phyloP scores from a whole-genome alignment of 2,329 filamentous ascomycete genomes.

The Fusarium falciforme region DNA sequence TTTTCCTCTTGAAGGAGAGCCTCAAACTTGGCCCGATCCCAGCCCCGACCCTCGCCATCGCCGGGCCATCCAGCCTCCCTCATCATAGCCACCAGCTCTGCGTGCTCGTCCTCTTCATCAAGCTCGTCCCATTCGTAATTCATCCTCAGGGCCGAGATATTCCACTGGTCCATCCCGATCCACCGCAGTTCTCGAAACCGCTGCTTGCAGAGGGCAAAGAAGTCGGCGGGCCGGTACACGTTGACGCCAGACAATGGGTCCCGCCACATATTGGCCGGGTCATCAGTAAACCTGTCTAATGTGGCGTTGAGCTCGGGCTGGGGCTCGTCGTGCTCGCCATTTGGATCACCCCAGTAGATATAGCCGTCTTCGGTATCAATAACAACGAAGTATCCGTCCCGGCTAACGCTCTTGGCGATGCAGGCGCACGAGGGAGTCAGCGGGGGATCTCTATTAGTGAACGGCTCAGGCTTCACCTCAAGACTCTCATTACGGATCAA shows the following conservation, averaged over 20 bases:
- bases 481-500: neutral
- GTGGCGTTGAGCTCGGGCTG: neutral
- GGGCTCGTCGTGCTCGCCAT: neutral
- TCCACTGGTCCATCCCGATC: neutral
- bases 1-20: neutral
- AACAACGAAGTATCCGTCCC: neutral
- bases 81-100: neutral
- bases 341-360: neutral
- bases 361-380: neutral
- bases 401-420: neutral
- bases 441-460: neutral
- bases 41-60: neutral
- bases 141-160: neutral
- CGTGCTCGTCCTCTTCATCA: neutral
- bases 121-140: neutral
- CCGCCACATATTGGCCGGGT: neutral
- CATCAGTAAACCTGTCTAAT: neutral
- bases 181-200: constrained; percentile 1
- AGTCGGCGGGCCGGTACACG: neutral
- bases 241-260: neutral
- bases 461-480: neutral
- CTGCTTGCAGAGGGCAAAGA: constrained; percentile 3
- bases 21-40: neutral
- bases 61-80: neutral
- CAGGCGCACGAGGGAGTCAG: neutral